phyloP scores from a whole-genome alignment of 73 alveolate genomes.

The Paramecium sexaurelia region DNA sequence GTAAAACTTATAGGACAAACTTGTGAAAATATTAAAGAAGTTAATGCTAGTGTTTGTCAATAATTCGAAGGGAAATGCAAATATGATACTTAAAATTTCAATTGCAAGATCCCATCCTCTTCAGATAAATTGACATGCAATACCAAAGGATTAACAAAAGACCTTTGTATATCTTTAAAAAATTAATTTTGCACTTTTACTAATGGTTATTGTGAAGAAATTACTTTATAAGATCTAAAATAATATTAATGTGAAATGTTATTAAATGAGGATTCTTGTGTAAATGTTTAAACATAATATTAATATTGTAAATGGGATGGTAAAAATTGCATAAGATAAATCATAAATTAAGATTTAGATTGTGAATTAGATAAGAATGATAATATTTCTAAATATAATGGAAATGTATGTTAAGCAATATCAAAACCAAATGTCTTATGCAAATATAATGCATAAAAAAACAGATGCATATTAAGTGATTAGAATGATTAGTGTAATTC shows the following conservation, averaged over 20 bases:
- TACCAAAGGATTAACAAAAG: neutral
- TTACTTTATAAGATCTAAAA: neutral
- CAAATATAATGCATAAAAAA: neutral
- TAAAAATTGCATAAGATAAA: neutral
- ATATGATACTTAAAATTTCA: neutral
- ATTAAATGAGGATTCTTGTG: neutral
- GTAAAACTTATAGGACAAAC: neutral
- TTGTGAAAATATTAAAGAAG: neutral
- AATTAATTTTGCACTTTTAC: neutral
- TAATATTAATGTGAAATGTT: neutral
- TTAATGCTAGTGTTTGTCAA: neutral
- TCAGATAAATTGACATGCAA: neutral
- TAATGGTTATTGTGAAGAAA: neutral
- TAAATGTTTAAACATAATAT: neutral
- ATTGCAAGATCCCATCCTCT: neutral
- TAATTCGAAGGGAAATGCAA: neutral
- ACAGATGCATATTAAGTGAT: neutral
- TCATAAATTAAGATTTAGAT: neutral
- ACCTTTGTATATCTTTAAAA: neutral
- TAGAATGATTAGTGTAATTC: neutral
- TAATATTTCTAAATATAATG: neutral
- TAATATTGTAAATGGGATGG: slow-evolving; percentile 42
- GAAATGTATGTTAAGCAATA: slow-evolving; percentile 10
- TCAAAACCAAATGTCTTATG: neutral
- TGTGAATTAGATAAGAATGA: neutral